Conservation (phyloP, 306 rosid genomes). For the Adenanthera pavonina region DNA sequence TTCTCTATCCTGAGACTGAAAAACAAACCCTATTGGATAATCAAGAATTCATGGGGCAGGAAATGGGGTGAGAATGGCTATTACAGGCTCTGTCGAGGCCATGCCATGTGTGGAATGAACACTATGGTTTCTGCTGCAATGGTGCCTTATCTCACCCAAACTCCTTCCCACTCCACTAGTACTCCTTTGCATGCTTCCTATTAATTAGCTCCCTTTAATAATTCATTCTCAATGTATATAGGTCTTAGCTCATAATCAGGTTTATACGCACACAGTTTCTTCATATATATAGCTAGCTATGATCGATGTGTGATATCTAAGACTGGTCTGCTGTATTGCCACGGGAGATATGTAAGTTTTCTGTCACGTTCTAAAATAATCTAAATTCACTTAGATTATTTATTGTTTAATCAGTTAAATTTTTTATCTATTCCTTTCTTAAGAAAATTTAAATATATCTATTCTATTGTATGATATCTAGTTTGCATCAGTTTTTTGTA, state of each 20-base stretch:
- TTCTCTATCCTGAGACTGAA: constrained; percentile 71
- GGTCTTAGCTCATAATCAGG: background rate
- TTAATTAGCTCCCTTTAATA: background rate
- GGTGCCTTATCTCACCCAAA: constrained; percentile 43
- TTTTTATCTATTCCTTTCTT: no score
- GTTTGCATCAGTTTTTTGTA: no score
- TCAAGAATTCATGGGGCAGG: constrained; percentile 88
- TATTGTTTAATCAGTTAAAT: no score
- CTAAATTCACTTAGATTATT: no score
- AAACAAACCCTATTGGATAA: constrained; percentile 77
- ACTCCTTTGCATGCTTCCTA: constrained; percentile 33
- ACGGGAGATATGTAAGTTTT: no score
- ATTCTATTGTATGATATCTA: no score
- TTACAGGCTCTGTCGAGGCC: constrained; percentile 72
- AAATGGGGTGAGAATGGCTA: constrained; percentile 82
- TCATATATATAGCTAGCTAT: no score
- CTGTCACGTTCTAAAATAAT: no score
- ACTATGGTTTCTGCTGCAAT: constrained; percentile 82
- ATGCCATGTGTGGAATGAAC: constrained; percentile 80
- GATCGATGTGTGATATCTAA: no score
- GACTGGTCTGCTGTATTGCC: no score
- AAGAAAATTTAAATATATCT: no score
- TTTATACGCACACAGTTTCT: background rate
- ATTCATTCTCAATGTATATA: background rate
- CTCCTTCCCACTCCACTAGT: background rate